Percentiles rank a stretch among this genome's conserved stretches.
These are phyloP conservation scores for Houttuynia cordata DNA, from an alignment of 164 flowering plant species.

Conservation along the genomic window DNA sequence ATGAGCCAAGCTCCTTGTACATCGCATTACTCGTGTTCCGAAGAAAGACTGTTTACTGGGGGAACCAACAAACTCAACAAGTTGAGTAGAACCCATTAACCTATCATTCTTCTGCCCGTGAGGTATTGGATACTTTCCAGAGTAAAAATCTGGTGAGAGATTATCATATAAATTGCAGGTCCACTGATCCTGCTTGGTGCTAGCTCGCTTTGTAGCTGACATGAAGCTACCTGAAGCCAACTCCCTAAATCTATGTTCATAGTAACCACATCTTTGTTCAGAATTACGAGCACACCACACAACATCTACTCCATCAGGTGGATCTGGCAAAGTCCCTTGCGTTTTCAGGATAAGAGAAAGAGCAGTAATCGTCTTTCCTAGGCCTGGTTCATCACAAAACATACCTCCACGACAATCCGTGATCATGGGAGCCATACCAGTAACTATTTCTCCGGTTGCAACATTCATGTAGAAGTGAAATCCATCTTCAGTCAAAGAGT, in stretches of 20 bases:
- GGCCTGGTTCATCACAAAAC: constrained; percentile 99
- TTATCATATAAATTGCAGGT: constrained; percentile 23
- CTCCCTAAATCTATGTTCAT: constrained; percentile 44
- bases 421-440: constrained; percentile 50
- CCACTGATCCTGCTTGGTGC: constrained; percentile 30
- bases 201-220: constrained; percentile 18
- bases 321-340: constrained; percentile 69
- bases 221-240: constrained; percentile 9
- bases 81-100: constrained; percentile 11
- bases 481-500: constrained; percentile 63
- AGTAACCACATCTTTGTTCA: constrained; percentile 68
- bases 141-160: constrained; percentile 10
- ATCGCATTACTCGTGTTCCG: constrained; percentile 14
- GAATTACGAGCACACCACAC: constrained; percentile 60
- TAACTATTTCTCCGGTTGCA: constrained; percentile 64
- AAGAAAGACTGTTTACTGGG: constrained; percentile 15
- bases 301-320: constrained; percentile 61
- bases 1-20: constrained; percentile 33
- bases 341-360: constrained; percentile 88
- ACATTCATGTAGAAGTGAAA: constrained; percentile 45
- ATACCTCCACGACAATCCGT: constrained; percentile 87
- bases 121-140: constrained; percentile 6
- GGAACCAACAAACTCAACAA: constrained; percentile 11
- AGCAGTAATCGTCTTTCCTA: constrained; percentile 92
- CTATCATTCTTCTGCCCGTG: constrained; percentile 24